Evolutionary conservation across 179 eudicot species (phyloP).

Genomic region (Spergularia azorica): DNA sequence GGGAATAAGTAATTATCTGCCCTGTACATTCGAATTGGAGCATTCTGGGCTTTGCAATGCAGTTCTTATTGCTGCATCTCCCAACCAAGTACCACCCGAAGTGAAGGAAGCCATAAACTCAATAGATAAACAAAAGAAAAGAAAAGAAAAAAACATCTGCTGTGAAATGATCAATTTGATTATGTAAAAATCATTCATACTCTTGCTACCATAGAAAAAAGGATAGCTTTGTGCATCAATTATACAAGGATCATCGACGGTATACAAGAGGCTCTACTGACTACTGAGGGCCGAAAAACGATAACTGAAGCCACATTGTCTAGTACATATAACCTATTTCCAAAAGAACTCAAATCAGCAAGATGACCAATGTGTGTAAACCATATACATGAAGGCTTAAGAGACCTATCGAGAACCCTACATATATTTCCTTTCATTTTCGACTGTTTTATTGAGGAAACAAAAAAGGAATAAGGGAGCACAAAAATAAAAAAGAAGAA

Average conservation of each 20-base stretch:
- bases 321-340: too few species aligned
- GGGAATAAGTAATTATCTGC: too few species aligned
- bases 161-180: background rate
- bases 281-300: too few species aligned
- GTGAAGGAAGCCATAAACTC: too few species aligned
- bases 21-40: too few species aligned
- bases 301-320: too few species aligned
- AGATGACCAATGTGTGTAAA: slow-evolving; percentile 13
- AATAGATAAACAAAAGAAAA: too few species aligned
- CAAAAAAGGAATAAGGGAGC: background rate
- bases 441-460: slow-evolving; percentile 13
- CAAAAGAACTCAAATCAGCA: slow-evolving; percentile 10
- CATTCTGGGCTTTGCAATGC: too few species aligned
- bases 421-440: slow-evolving; percentile 22
- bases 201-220: slow-evolving; percentile 6
- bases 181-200: background rate
- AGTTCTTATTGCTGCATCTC: too few species aligned
- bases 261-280: slow-evolving; percentile 6
- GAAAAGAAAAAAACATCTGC: too few species aligned
- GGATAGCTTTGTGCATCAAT: slow-evolving; percentile 11
- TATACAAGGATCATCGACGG: slow-evolving; percentile 12
- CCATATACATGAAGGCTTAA: slow-evolving; percentile 29
- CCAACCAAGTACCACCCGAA: too few species aligned
- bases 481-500: background rate
- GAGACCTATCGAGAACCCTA: slow-evolving; percentile 27